Base-by-base conservation (phyloP, 768 basidiomycete species). In the Suillus sp. region DNA sequence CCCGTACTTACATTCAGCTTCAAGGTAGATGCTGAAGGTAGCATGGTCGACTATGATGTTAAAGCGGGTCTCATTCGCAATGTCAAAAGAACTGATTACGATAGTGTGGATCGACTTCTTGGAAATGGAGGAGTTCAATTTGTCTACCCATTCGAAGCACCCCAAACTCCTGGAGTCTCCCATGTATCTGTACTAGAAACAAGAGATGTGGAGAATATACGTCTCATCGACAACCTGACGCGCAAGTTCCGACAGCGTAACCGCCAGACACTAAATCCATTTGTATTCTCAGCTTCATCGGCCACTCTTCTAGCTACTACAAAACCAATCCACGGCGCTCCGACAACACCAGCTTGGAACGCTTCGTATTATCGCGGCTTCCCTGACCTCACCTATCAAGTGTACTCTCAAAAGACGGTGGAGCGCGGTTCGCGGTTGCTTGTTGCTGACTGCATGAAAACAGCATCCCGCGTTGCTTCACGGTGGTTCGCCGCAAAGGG, bases 391-490 rank as follows among this genome's bases (percentile, higher is more conserved):
- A 68, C 66, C 6, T 92, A 89, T 70, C 65, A 63, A 1, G 82
- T 91, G 2, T 62, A 47, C 0, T 61, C 69, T 2, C 53, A 65
- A 20, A 67, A 67, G 9, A 66, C 67, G 18, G 3, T 60, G 3
- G 78, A 78, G 20, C 40, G 47, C 1, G 86, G 87, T 30, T 66
- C 90, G 20, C 82, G 84, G 47, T 68, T 72, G 54, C 69, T 93
- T 59, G 86, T 99, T 13, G 79, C 88, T 0, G 95, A 97, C 74
- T 80, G 83, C 68, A 95, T 95, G 89, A 91, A 94, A 70, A 70
- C 89, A 20, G 94, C 93, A 0, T 88, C 86, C 55, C 86, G 89
- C 2, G 80, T 88, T 0, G 89, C 91, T 1, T 96, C 95, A 32
- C 80, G 78, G 45, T 95, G 92, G 77, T 85, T 84, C 62, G 65